These are phyloP conservation scores for Eustoma russellianum DNA, from an alignment of 257 asterid species.

Conservation along the genomic window DNA sequence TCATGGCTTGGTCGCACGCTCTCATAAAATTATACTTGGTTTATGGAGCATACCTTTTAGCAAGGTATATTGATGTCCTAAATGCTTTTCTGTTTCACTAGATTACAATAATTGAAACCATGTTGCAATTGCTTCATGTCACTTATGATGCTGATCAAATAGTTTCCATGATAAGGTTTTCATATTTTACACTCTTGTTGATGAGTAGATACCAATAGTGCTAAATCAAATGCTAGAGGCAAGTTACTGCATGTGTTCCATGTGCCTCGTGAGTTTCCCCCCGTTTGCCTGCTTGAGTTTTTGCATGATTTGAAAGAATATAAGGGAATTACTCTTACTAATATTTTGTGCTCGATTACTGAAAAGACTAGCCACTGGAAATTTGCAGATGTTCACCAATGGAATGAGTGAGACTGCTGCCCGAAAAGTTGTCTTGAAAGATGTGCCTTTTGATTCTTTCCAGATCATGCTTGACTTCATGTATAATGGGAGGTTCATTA, in stretches of 20 bases:
- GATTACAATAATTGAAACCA: not conserved
- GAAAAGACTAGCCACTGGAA: slow-evolving; percentile 3
- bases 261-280: not conserved
- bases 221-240: too few species aligned
- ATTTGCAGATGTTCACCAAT: slow-evolving; percentile 89
- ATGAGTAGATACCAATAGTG: too few species aligned
- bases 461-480: slow-evolving; percentile 71
- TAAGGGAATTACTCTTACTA: not conserved
- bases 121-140: not conserved
- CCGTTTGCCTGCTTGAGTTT: not conserved
- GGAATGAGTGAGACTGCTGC: slow-evolving; percentile 92
- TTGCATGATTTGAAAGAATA: too few species aligned
- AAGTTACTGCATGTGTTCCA: not conserved
- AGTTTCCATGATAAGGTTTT: too few species aligned
- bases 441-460: slow-evolving; percentile 68
- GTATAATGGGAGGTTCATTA: slow-evolving; percentile 58
- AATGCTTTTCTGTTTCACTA: not conserved
- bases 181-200: too few species aligned
- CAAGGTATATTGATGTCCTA: slow-evolving; percentile 44
- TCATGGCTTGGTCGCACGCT: slow-evolving; percentile 42
- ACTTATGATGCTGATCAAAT: not conserved
- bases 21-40: slow-evolving; percentile 81
- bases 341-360: not conserved
- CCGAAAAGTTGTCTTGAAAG: slow-evolving; percentile 56
- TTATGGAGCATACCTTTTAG: slow-evolving; percentile 90